Percentiles rank a stretch among this genome's conserved stretches.
phyloP scores from a whole-genome alignment of 179 eudicot species.

The Actinidia arguta region DNA sequence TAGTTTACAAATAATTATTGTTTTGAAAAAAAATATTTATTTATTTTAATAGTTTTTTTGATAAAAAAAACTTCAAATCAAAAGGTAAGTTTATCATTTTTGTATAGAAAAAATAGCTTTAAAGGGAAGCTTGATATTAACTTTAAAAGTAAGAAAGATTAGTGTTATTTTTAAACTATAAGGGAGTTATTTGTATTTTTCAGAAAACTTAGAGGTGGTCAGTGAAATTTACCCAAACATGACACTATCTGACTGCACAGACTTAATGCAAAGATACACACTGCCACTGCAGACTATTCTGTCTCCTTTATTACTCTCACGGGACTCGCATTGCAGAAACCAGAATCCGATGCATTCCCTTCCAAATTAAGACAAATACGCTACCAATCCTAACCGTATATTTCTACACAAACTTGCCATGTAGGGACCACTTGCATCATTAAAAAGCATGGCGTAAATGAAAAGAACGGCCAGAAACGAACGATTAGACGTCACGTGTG shows the following conservation, averaged over 20 bases:
- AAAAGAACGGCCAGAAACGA: conserved; percentile 13
- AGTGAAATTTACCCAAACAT: not conserved
- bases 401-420: not conserved
- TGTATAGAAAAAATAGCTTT: too few species aligned
- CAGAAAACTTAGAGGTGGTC: too few species aligned
- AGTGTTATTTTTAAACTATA: too few species aligned
- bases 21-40: too few species aligned
- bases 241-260: not conserved
- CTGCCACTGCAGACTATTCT: not conserved
- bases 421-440: not conserved
- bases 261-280: not conserved
- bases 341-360: not conserved
- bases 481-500: conserved; percentile 14
- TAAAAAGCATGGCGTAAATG: not conserved
- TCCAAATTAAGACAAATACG: not conserved
- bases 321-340: not conserved
- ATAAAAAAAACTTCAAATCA: too few species aligned
- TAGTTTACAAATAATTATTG: too few species aligned
- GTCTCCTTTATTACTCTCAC: not conserved
- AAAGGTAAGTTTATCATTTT: too few species aligned
- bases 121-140: too few species aligned
- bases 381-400: not conserved
- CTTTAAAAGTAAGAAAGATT: too few species aligned
- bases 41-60: too few species aligned
- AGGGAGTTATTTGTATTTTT: too few species aligned